A percentile compares a stretch with the other conserved stretches of the same genome.
Evolutionary conservation across 352 stramenopile genomes (phyloP).

Genomic region (Phytophthora hibernalis): DNA sequence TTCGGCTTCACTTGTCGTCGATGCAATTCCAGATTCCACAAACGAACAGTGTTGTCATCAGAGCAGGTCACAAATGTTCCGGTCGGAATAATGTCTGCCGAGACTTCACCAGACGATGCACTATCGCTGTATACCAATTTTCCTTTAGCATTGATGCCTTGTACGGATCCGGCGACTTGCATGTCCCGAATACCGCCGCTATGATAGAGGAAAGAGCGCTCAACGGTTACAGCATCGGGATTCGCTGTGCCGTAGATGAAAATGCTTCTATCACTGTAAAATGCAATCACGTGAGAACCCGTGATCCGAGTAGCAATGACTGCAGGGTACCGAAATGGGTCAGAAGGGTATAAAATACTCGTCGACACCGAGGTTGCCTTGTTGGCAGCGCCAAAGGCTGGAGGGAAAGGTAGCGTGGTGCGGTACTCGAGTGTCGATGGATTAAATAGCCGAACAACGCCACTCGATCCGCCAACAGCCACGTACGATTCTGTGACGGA

Average conservation of each 20-base stretch:
- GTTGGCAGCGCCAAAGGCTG: conserved; percentile 66
- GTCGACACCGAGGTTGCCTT: conserved; percentile 10
- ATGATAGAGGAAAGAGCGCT: conserved; percentile 87
- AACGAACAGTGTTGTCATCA: conserved; percentile 87
- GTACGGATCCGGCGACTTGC: conserved; percentile 54
- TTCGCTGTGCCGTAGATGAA: conserved; percentile 81
- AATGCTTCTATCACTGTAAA: conserved; percentile 85
- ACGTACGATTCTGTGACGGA: conserved; percentile 82
- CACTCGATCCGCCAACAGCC: conserved; percentile 66
- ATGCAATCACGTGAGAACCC: conserved; percentile 61
- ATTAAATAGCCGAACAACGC: conserved; percentile 77
- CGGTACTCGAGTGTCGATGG: conserved; percentile 78
- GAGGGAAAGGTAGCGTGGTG: conserved; percentile 76
- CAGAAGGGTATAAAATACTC: conserved; percentile 53
- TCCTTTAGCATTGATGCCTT: conserved; percentile 61
- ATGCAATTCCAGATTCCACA: conserved; percentile 88
- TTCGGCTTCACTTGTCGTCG: conserved; percentile 44
- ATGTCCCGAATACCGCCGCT: conserved; percentile 75
- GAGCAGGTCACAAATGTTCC: conserved; percentile 84
- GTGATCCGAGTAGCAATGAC: conserved; percentile 66
- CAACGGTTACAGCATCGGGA: conserved; percentile 48
- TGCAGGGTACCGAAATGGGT: conserved; percentile 64
- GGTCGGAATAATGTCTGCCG: conserved; percentile 45
- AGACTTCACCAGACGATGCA: conserved; percentile 20
- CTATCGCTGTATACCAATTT: conserved; percentile 59